Conservation (phyloP, 225 moss, liverwort and hornwort species). For the Marchantia polymorpha region DNA sequence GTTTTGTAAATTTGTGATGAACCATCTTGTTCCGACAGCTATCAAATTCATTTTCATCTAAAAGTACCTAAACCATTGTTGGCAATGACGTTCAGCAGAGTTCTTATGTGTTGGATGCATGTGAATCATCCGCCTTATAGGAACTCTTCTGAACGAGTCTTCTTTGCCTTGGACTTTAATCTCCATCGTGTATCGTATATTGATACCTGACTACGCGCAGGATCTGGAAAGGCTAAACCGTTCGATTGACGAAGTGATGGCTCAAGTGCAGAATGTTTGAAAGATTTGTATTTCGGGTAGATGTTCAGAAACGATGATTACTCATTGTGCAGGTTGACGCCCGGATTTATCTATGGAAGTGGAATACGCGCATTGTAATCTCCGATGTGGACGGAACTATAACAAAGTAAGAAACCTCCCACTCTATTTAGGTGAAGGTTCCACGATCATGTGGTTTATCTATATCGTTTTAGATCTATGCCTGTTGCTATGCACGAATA, state of each 20-base stretch:
- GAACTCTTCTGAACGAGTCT: no score
- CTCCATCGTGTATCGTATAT: not conserved
- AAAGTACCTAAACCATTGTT: not conserved
- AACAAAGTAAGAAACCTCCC: constrained; percentile 60
- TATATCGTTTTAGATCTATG: not conserved
- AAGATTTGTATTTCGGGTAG: not conserved
- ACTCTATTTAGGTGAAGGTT: not conserved
- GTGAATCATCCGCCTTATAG: no score
- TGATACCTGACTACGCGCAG: not conserved
- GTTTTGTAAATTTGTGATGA: no score
- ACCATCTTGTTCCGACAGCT: no score
- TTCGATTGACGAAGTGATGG: no score
- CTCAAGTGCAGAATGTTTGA: no score
- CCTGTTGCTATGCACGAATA: not conserved
- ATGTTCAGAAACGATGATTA: not conserved
- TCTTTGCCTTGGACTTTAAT: no score
- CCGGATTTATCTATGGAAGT: constrained; percentile 94
- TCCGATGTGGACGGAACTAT: constrained; percentile 99
- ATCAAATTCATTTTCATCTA: not conserved
- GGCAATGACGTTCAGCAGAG: not conserved
- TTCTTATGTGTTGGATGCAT: no score
- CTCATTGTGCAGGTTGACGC: constrained; percentile 70
- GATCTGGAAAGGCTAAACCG: not conserved
- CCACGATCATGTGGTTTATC: not conserved
- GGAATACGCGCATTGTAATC: constrained; percentile 91